phyloP scores from a whole-genome alignment of 108 stramenopile genomes.

The Pseudonitzschia multiseries region DNA sequence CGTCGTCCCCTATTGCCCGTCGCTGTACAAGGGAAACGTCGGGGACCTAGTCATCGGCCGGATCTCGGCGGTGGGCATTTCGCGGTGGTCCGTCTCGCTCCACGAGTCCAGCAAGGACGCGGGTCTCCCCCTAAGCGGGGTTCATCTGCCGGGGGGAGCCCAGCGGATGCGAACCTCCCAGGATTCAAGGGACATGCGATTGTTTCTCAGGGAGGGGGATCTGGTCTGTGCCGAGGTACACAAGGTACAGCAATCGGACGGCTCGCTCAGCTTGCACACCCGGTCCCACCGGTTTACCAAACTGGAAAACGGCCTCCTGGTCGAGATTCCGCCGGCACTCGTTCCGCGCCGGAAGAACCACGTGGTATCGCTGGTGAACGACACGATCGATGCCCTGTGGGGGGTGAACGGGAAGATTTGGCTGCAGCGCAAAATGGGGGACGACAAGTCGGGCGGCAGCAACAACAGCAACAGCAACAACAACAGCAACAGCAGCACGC shows the following conservation, averaged over 20 bases:
- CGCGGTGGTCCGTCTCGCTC: constrained; percentile 87
- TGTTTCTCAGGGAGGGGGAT: constrained; percentile 88
- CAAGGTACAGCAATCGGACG: constrained; percentile 78
- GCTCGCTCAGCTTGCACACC: constrained; percentile 88
- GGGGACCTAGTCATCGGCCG: constrained; percentile 98
- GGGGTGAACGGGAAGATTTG: constrained; percentile 87
- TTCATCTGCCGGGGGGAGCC: constrained; percentile 91
- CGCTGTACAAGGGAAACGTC: constrained; percentile 82
- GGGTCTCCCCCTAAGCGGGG: constrained; percentile 83
- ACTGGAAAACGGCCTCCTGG: constrained; percentile 89
- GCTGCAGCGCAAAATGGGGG: constrained; percentile 75
- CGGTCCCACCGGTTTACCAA: constrained; percentile 91
- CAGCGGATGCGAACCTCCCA: constrained; percentile 95
- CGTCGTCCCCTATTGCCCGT: constrained; percentile 79
- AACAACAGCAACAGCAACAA: too few species aligned
- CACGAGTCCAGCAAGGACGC: constrained; percentile 53
- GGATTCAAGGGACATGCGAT: constrained; percentile 94
- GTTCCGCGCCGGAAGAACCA: constrained; percentile 83
- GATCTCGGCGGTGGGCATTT: constrained; percentile 79
- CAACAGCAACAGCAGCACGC: constrained; percentile 32
- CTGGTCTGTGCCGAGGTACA: constrained; percentile 90
- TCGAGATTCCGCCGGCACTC: constrained; percentile 75
- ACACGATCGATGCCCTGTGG: constrained; percentile 56
- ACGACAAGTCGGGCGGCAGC: constrained; percentile 24
- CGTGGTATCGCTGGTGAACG: constrained; percentile 44